phyloP scores from a whole-genome alignment of 805 yeast species.

The Teunomyces panamensis region DNA sequence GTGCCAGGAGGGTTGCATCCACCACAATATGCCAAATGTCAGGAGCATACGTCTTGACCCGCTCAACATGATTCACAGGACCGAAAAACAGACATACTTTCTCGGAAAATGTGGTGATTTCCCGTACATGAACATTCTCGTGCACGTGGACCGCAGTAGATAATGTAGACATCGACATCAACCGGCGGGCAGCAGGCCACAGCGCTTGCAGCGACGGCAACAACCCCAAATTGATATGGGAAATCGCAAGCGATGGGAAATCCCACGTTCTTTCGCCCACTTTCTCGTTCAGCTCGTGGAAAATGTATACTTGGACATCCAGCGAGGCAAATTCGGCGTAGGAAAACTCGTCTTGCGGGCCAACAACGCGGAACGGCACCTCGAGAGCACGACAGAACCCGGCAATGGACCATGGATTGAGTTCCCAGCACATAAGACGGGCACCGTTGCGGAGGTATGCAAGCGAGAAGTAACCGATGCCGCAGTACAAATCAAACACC shows the following conservation, averaged over 20 bases:
- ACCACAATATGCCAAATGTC: constrained; percentile 75
- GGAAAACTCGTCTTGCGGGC: constrained; percentile 25
- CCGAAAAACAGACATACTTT: constrained; percentile 12
- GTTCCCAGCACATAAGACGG: constrained; percentile 70
- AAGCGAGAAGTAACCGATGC: constrained; percentile 81
- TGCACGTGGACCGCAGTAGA: constrained; percentile 55
- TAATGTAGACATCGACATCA: constrained; percentile 8
- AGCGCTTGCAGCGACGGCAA: constrained; percentile 67
- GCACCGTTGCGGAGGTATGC: constrained; percentile 61
- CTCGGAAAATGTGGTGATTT: constrained; percentile 32
- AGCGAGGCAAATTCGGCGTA: constrained; percentile 14
- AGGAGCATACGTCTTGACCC: constrained; percentile 83
- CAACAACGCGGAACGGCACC: constrained; percentile 32
- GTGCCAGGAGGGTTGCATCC: constrained; percentile 13
- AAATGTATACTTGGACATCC: constrained; percentile 43
- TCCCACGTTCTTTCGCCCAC: constrained; percentile 42
- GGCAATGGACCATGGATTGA: constrained; percentile 80
- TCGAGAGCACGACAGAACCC: constrained; percentile 67
- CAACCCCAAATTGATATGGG: constrained; percentile 75
- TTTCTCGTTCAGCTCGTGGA: constrained; percentile 59
- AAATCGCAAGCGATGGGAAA: constrained; percentile 22
- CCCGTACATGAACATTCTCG: constrained; percentile 58
- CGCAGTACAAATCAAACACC: constrained; percentile 73
- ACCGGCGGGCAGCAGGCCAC: constrained; percentile 49
- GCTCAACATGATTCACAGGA: constrained; percentile 46